A percentile compares a stretch with the other conserved stretches of the same genome.
Conservation (phyloP, 177 flowering plant genomes). For the Vitis hybrid region DNA sequence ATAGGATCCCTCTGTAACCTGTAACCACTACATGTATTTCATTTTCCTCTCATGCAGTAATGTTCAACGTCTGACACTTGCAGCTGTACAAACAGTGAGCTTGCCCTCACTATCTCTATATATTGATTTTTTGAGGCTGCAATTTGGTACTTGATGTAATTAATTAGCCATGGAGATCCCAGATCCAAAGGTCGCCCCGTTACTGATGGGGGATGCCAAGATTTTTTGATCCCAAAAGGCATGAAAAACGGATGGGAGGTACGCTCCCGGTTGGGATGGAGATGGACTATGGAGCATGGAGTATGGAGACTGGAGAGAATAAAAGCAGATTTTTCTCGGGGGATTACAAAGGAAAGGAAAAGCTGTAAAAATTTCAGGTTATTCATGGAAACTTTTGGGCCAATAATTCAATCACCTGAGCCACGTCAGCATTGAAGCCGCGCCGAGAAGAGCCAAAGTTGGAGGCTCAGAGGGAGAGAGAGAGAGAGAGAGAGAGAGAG, state of each 20-base stretch:
- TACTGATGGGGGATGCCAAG: no score
- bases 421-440: constrained; percentile 29
- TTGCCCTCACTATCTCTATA: no score
- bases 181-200: no score
- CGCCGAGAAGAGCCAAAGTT: constrained; percentile 26
- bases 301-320: background rate
- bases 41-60: constrained; percentile 9
- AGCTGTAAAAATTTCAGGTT: constrained; percentile 21
- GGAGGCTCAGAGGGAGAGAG: constrained; percentile 10
- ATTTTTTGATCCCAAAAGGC: no score
- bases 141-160: no score
- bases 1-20: constrained; percentile 10
- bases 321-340: constrained; percentile 22
- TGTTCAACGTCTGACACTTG: constrained; percentile 14
- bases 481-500: background rate
- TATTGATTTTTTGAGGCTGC: no score
- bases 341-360: constrained; percentile 22
- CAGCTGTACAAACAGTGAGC: no score
- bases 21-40: constrained; percentile 5
- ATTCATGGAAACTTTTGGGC: constrained; percentile 32
- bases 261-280: no score
- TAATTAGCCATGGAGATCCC: no score
- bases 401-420: constrained; percentile 64
- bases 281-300: no score
- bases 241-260: no score